Evolutionary conservation across 148 eudicot genomes (phyloP), one percentile per base, ranked within the genome.

Genomic region (Cornus florida): DNA sequence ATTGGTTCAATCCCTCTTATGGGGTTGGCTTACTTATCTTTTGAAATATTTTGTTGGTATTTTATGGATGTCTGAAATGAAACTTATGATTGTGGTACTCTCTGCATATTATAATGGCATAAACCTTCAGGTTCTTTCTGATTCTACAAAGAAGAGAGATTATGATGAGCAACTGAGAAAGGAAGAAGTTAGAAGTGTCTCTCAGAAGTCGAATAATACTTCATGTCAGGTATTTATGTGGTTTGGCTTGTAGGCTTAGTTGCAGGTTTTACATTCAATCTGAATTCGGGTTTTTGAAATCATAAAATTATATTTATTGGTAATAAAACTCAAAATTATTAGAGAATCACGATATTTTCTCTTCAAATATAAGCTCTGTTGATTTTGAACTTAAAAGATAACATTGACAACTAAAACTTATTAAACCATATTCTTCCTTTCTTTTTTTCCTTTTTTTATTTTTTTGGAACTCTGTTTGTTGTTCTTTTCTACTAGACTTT

Each of bases 131-230:
- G 91, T 94, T 84, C 96, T 97, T 82, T 94, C 99, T 72, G 98
- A 97, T 91, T 91, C 89, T 76, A 82, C 87, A 39, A 97, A 94
- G 88, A 97, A 88, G 86, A 87, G 90, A 85, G 99, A 97, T 82
- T 94, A 97, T 81, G 99, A 97, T 79, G 99, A 97, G 75, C 98
- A 94, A 72, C 83, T 97, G 76, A 89, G 89, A 72, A 97, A 91
- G 89, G 97, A 97, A 84, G 97, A 91, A 85, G 86, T 86, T 24
- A 91, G 85, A 83, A 82, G 85, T 75, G 85, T 90, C 35, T 80
- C 90, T 77, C 92, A 89, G 77, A 91, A 83, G 75, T 90, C 98
- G 35, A 88, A 97, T 76, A 86, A 92, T 87, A 78, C 92, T 82
- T 87, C 99, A 71, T 84, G 74, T 88, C 97, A 90, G 98, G 99